Conservation (phyloP, 495 filamentous ascomycete species). For the Astrothelium macrocarpum region DNA sequence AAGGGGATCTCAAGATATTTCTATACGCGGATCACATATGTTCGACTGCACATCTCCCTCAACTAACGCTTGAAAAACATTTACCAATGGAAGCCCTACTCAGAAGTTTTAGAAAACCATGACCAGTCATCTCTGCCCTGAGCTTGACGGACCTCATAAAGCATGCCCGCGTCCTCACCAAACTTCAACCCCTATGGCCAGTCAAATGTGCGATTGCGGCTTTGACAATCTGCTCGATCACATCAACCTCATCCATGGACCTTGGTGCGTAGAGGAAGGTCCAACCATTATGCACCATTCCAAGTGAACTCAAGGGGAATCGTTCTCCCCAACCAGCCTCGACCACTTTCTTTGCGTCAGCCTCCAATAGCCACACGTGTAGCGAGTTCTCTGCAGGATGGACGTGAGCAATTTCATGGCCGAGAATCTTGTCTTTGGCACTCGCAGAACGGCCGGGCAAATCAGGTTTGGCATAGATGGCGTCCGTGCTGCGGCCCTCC, state of each 20-base stretch:
- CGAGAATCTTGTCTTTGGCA: neutral
- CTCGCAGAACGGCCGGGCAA: neutral
- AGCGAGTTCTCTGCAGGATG: slow-evolving; percentile 65
- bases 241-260: slow-evolving; percentile 54
- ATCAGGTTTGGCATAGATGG: neutral
- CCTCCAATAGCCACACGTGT: slow-evolving; percentile 68
- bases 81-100: too few species aligned
- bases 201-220: slow-evolving; percentile 35
- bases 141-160: too few species aligned
- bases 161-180: too few species aligned
- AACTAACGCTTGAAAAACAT: too few species aligned
- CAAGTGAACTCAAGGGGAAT: slow-evolving; percentile 66
- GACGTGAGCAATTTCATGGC: slow-evolving; percentile 70
- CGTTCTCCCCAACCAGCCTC: slow-evolving; percentile 81
- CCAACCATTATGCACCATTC: slow-evolving; percentile 58
- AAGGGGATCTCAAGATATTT: too few species aligned
- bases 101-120: too few species aligned
- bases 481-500: slow-evolving; percentile 1
- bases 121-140: too few species aligned
- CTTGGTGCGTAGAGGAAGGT: slow-evolving; percentile 79
- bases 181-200: neutral
- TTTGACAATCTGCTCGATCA: slow-evolving; percentile 60
- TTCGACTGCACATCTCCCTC: too few species aligned
- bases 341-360: slow-evolving; percentile 66
- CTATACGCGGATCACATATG: too few species aligned